Evolutionary conservation across 1,284 basidiomycete species (phyloP).

Genomic region (Cutaneotrichosporon dermatis): DNA sequence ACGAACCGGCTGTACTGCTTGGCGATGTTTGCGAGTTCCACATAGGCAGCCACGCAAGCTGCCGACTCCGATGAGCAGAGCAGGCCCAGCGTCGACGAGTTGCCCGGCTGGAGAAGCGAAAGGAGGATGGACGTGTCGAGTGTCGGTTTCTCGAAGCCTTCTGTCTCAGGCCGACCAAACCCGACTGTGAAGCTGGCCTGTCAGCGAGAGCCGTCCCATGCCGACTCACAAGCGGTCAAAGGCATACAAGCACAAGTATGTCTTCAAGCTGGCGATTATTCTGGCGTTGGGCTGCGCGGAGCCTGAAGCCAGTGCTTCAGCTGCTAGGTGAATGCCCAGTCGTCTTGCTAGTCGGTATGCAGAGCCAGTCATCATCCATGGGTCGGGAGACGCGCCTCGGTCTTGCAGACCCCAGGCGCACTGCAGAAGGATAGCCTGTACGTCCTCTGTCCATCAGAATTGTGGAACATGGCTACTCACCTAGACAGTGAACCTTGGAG

Average conservation of each 20-base stretch:
- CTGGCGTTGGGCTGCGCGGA: conserved; percentile 9
- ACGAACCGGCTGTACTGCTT: conserved; percentile 20
- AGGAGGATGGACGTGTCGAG: conserved; percentile 16
- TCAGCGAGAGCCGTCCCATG: not conserved
- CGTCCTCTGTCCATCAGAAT: conserved; percentile 16
- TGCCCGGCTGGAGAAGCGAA: not conserved
- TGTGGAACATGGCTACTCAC: conserved; percentile 3
- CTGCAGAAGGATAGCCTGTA: conserved; percentile 21
- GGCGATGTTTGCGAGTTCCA: conserved; percentile 23
- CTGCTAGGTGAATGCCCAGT: conserved; percentile 19
- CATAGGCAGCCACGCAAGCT: conserved; percentile 19
- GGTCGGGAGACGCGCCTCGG: conserved; percentile 25
- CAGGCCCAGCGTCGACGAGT: not conserved
- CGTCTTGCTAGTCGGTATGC: conserved; percentile 19
- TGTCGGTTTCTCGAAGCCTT: conserved; percentile 17
- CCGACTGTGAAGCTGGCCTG: conserved; percentile 19
- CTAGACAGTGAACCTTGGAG: conserved; percentile 25
- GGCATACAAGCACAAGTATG: conserved; percentile 22
- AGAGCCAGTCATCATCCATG: conserved; percentile 24
- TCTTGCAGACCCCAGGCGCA: conserved; percentile 23
- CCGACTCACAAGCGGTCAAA: conserved; percentile 24
- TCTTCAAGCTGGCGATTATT: conserved; percentile 17
- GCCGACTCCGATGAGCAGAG: conserved; percentile 16
- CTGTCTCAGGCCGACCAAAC: conserved; percentile 25
- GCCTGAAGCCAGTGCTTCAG: conserved; percentile 3